Evolutionary conservation across 2,329 filamentous ascomycete species (phyloP), one percentile per base, ranked within the genome.

Genomic region (Alternaria gansuensis): DNA sequence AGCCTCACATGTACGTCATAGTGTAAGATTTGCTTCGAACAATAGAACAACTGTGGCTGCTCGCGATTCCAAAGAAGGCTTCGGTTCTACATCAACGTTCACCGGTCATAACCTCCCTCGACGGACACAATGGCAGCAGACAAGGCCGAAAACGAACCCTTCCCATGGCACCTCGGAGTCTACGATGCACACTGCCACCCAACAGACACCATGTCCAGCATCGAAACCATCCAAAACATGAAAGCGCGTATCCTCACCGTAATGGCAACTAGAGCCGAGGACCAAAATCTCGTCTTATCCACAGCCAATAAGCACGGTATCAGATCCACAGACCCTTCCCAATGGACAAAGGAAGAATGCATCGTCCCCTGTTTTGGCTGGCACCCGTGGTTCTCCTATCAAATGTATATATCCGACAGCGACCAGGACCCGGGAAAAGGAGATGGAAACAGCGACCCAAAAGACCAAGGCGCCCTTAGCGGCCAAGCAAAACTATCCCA

Each of bases 361-460:
- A 76, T 89, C 26, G 68, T 94, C 3, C 90, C 91, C 0, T 87
- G 88, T n/a, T 94, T 93, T 77, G 91, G 91, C 21, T 93, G 91
- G 90, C 91, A 95, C 73, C 91, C 91, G 1, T 95, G 91, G 91
- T 94, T 93, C 76, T 90, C 90, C 1, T 83, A 94, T 74, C 88
- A 91, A 64, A 83, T 95, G 68, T 92, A 88, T 71, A 76, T 69
- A 40, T 40, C 37, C 65, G 69, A 75, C 17, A 17, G 17, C 3
- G 78, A 28, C 23, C 5, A 29, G 4, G 31, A 34, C 21, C 49
- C 51, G 2, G 14, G 21, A 49, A 10, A 29, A 11, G 37, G 41
- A 11, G 48, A 58, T 1, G 10, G 23, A 8, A 29, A 44, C 3
- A 45, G 29, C 2, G 29, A 68, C 65, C 5, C 52, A 49, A 14